A percentile compares a stretch with the other conserved stretches of the same genome.
Conservation (phyloP, 305 asterid genomes). For the Euphrasia arctica region DNA sequence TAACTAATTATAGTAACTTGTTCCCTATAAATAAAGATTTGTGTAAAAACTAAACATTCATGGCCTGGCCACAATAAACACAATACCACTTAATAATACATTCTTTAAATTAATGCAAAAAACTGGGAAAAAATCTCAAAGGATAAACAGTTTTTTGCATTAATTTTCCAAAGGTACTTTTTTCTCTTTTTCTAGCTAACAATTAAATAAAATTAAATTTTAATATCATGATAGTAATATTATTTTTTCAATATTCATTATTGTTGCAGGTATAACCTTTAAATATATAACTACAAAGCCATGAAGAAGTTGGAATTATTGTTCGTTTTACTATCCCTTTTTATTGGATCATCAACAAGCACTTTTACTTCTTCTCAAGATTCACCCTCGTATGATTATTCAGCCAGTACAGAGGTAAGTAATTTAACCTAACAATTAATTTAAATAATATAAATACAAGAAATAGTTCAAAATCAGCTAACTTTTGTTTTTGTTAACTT, state of each 20-base stretch:
- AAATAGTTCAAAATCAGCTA: background rate
- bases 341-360: constrained; percentile 24
- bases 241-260: background rate
- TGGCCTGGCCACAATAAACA: background rate
- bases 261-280: background rate
- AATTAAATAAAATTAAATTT: too few relatives aligned
- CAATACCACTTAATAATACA: background rate
- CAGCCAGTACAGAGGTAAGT: constrained; percentile 39
- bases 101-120: background rate
- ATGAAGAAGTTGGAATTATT: constrained; percentile 22
- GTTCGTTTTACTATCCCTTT: constrained; percentile 13
- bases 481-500: background rate
- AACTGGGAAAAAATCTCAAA: background rate
- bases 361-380: constrained; percentile 24
- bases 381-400: constrained; percentile 32
- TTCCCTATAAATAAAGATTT: background rate
- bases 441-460: background rate
- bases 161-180: background rate
- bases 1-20: background rate
- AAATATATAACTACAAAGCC: background rate
- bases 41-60: background rate
- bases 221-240: background rate
- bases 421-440: background rate
- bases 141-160: background rate
- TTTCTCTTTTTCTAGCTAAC: background rate